Percentiles rank a stretch among this genome's conserved stretches.
Conservation (phyloP, 2,329 filamentous ascomycete species). For the Cytospora chrysosperma region DNA sequence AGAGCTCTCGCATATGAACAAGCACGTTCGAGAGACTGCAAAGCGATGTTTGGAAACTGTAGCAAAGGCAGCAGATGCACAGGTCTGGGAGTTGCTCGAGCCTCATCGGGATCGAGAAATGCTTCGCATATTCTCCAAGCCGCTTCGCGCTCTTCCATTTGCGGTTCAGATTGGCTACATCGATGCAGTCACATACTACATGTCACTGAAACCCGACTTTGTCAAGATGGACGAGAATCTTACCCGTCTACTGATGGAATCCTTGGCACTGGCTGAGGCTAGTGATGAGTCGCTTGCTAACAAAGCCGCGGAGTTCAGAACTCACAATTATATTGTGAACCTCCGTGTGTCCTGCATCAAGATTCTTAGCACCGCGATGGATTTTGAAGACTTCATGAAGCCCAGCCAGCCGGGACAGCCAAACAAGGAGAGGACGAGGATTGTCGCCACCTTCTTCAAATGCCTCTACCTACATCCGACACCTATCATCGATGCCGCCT, state of each 20-base stretch:
- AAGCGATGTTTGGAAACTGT: slow-evolving; percentile 79
- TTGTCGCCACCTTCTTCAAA: slow-evolving; percentile 97
- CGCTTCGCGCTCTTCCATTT: slow-evolving; percentile 87
- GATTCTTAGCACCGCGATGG: slow-evolving; percentile 88
- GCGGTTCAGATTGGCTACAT: slow-evolving; percentile 97
- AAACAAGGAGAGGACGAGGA: slow-evolving; percentile 65
- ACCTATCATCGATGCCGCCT: slow-evolving; percentile 90
- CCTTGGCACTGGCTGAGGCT: slow-evolving; percentile 88
- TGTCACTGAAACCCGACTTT: slow-evolving; percentile 85
- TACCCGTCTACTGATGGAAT: slow-evolving; percentile 88
- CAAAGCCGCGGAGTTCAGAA: slow-evolving; percentile 92
- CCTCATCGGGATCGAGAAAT: slow-evolving; percentile 88
- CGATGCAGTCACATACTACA: slow-evolving; percentile 93
- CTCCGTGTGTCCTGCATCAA: slow-evolving; percentile 91
- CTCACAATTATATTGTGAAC: slow-evolving; percentile 91
- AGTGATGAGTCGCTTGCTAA: slow-evolving; percentile 88
- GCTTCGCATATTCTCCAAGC: slow-evolving; percentile 93
- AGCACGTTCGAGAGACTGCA: slow-evolving; percentile 85
- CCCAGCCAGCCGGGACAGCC: slow-evolving; percentile 49
- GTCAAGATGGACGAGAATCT: slow-evolving; percentile 90
- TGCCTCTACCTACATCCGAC: slow-evolving; percentile 90
- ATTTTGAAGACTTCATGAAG: slow-evolving; percentile 86
- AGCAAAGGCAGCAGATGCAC: slow-evolving; percentile 71
- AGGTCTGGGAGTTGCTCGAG: slow-evolving; percentile 84
- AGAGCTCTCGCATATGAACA: slow-evolving; percentile 94